Evolutionary conservation across 1,139 yeast species (phyloP).

Genomic region (Neolecta irregularis): DNA sequence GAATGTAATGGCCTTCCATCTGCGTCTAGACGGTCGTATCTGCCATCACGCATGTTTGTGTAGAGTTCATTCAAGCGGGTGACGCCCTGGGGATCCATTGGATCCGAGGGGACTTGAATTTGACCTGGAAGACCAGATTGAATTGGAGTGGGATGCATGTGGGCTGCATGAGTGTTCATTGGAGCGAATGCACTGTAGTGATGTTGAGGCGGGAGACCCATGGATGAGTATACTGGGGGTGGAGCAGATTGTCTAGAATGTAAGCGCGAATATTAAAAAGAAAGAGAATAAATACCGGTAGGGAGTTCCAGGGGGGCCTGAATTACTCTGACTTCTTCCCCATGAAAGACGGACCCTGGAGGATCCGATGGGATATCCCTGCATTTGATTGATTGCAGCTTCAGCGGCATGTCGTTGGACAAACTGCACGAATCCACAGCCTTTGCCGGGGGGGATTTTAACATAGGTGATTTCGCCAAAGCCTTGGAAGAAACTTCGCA

Average conservation of each 20-base stretch:
- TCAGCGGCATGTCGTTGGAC: slow-evolving; percentile 71
- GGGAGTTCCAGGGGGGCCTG: slow-evolving; percentile 20
- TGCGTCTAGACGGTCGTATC: slow-evolving; percentile 34
- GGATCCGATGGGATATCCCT: slow-evolving; percentile 79
- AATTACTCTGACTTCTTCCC: slow-evolving; percentile 47
- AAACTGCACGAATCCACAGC: slow-evolving; percentile 86
- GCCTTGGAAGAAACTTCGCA: slow-evolving; percentile 59
- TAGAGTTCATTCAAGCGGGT: slow-evolving; percentile 34
- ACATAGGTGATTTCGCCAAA: slow-evolving; percentile 77
- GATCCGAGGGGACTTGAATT: slow-evolving; percentile 19
- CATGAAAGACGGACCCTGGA: slow-evolving; percentile 73
- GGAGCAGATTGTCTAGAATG: slow-evolving; percentile 19
- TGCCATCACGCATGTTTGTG: slow-evolving; percentile 34
- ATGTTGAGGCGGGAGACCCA: slow-evolving; percentile 23
- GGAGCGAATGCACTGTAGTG: slow-evolving; percentile 27
- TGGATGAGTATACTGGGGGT: slow-evolving; percentile 26
- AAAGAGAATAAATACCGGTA: slow-evolving; percentile 17
- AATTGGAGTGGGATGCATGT: slow-evolving; percentile 18
- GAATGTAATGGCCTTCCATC: slow-evolving; percentile 31
- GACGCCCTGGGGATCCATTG: slow-evolving; percentile 27
- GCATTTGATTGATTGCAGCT: slow-evolving; percentile 79
- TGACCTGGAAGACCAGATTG: slow-evolving; percentile 11
- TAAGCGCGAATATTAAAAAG: slow-evolving; percentile 1
- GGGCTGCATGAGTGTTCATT: slow-evolving; percentile 25
- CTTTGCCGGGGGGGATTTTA: slow-evolving; percentile 80